Evolutionary conservation across 2,329 filamentous ascomycete species (phyloP).

Genomic region (Westerdykella aurantiaca): DNA sequence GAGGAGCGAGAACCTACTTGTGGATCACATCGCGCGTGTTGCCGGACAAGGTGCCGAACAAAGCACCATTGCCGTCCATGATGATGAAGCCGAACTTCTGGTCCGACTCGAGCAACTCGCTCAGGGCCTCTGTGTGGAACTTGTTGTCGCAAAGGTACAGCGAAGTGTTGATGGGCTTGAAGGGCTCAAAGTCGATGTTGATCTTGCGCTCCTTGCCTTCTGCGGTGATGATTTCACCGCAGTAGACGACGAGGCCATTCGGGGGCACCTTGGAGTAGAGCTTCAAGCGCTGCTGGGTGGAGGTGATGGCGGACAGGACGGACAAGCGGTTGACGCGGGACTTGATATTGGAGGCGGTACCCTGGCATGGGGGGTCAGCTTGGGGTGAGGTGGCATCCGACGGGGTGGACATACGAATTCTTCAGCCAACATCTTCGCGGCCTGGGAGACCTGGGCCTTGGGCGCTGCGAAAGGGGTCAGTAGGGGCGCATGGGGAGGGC

Average conservation of each 20-base stretch:
- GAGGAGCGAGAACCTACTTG: slow-evolving; percentile 49
- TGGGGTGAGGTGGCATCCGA: neutral
- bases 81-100: slow-evolving; percentile 99
- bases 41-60: slow-evolving; percentile 93
- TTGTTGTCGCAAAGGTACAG: slow-evolving; percentile 99
- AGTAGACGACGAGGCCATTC: slow-evolving; percentile 97
- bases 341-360: slow-evolving; percentile 99
- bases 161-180: slow-evolving; percentile 99
- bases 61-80: slow-evolving; percentile 98
- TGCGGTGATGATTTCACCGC: slow-evolving; percentile 98
- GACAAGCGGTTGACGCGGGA: slow-evolving; percentile 98
- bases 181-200: slow-evolving; percentile 99
- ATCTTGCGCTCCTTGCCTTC: slow-evolving; percentile 99
- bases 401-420: slow-evolving; percentile 68
- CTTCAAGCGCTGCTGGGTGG: slow-evolving; percentile 97
- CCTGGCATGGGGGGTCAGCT: slow-evolving; percentile 47
- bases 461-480: slow-evolving; percentile 57
- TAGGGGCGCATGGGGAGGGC: neutral
- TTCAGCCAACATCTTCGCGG: slow-evolving; percentile 99
- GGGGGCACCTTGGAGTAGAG: slow-evolving; percentile 98
- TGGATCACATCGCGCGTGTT: slow-evolving; percentile 96
- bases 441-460: slow-evolving; percentile 95
- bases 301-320: slow-evolving; percentile 95
- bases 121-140: slow-evolving; percentile 96
- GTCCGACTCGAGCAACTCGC: slow-evolving; percentile 94